Conservation (phyloP, 176 grass and related monocot species). For the Juncus effusus region DNA sequence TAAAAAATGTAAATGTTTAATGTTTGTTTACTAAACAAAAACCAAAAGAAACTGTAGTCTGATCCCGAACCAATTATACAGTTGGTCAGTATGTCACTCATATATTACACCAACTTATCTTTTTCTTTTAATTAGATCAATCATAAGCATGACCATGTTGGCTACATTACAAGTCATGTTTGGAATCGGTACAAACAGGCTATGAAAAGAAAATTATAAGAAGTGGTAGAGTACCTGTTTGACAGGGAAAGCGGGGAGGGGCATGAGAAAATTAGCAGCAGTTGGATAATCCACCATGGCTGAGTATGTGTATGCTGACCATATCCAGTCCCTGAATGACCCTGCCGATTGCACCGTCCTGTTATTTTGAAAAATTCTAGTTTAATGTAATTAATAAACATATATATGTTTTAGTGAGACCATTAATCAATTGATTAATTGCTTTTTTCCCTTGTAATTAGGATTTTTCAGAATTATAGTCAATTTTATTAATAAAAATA, state of each 20-base stretch:
- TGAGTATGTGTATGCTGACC: constrained; percentile 62
- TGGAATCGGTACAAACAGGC: too few relatives aligned
- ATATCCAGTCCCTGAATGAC: constrained; percentile 60
- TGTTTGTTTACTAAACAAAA: too few relatives aligned
- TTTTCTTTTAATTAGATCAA: background rate
- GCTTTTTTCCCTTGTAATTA: background rate
- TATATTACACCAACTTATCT: background rate
- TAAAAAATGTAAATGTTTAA: too few relatives aligned
- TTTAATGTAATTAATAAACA: background rate
- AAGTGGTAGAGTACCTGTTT: constrained; percentile 44
- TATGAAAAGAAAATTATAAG: too few relatives aligned
- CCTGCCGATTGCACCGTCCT: constrained; percentile 41
- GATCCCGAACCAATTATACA: too few relatives aligned
- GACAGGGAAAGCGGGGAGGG: constrained; percentile 70
- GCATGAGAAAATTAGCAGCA: constrained; percentile 59
- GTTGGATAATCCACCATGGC: constrained; percentile 90
- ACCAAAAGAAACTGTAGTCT: too few relatives aligned
- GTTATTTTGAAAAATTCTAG: background rate
- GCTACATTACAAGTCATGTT: too few relatives aligned
- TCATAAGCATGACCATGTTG: background rate
- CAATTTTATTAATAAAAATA: background rate
- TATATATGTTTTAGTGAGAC: background rate
- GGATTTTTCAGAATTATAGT: constrained; percentile 17
- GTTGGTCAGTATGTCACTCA: background rate
- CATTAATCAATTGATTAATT: background rate